These are phyloP conservation scores for Asparagopsis taxiformis DNA, from an alignment of 31 red algal genomes.

Conservation along the genomic window DNA sequence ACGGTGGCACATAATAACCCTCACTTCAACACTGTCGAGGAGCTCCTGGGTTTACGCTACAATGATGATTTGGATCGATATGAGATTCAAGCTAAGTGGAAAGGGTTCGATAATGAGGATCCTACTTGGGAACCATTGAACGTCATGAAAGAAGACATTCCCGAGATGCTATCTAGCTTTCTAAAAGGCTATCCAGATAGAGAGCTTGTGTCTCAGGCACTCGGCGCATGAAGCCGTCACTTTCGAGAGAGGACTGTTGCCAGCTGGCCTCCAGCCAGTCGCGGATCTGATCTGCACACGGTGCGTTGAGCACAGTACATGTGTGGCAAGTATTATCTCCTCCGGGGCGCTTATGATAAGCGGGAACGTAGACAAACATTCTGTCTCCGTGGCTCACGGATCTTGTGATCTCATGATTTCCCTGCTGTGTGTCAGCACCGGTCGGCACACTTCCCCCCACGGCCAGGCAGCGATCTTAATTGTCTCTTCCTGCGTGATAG, in stretches of 20 bases:
- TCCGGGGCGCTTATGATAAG: too few species aligned
- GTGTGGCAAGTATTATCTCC: too few species aligned
- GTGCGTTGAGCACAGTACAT: too few species aligned
- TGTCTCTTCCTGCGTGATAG: too few species aligned
- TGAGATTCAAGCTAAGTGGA: constrained; percentile 7
- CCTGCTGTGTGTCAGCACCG: too few species aligned
- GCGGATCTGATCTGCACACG: too few species aligned
- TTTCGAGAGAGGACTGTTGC: neutral
- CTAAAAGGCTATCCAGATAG: neutral
- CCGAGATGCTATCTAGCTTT: constrained; percentile 3
- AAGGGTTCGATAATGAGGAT: constrained; percentile 3
- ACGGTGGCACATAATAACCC: constrained; percentile 7
- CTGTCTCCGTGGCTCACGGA: too few species aligned
- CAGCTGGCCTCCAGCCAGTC: too few species aligned
- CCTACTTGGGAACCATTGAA: constrained; percentile 19
- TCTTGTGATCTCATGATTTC: too few species aligned
- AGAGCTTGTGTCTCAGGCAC: neutral
- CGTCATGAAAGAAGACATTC: constrained; percentile 15
- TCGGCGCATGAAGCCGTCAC: neutral
- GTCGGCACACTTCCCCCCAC: too few species aligned
- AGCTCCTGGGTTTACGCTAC: constrained; percentile 2
- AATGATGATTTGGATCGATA: constrained; percentile 1
- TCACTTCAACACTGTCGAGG: neutral
- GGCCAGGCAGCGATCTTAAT: too few species aligned
- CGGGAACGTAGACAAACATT: too few species aligned